Evolutionary conservation across 1,139 yeast genomes (phyloP).

Genomic region (Suhomyces terraborum): DNA sequence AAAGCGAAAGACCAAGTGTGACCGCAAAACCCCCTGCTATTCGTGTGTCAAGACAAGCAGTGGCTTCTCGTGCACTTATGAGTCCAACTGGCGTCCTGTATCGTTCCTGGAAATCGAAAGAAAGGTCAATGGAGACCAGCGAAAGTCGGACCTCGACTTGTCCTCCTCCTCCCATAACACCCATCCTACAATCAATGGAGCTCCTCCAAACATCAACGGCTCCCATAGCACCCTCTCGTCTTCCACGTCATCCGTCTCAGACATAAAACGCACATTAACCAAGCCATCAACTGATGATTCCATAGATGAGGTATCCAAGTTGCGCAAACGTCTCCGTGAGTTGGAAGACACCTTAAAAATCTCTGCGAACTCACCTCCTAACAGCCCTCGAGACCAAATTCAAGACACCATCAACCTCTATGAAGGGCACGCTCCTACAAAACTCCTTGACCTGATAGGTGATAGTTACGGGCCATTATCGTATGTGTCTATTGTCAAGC

Average conservation of each 20-base stretch:
- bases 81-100: conserved; percentile 13
- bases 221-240: neutral
- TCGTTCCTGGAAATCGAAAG: conserved; percentile 8
- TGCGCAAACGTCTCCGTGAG: conserved; percentile 13
- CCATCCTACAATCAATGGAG: neutral
- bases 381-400: conserved; percentile 1
- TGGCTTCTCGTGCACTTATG: conserved; percentile 22
- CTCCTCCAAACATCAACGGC: neutral
- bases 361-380: conserved; percentile 2
- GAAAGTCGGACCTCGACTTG: neutral
- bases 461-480: conserved; percentile 27
- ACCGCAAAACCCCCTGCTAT: conserved; percentile 30
- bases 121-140: neutral
- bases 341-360: conserved; percentile 14
- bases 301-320: conserved; percentile 14
- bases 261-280: neutral
- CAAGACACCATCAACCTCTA: conserved; percentile 33
- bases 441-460: conserved; percentile 22
- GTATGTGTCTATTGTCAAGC: conserved; percentile 26
- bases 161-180: neutral
- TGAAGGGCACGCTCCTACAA: conserved; percentile 32
- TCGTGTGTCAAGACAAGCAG: conserved; percentile 28
- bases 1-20: conserved; percentile 33
- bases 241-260: neutral
- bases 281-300: conserved; percentile 1